Evolutionary conservation across 2,329 filamentous ascomycete species (phyloP).

Genomic region (Clarireedia sp.): DNA sequence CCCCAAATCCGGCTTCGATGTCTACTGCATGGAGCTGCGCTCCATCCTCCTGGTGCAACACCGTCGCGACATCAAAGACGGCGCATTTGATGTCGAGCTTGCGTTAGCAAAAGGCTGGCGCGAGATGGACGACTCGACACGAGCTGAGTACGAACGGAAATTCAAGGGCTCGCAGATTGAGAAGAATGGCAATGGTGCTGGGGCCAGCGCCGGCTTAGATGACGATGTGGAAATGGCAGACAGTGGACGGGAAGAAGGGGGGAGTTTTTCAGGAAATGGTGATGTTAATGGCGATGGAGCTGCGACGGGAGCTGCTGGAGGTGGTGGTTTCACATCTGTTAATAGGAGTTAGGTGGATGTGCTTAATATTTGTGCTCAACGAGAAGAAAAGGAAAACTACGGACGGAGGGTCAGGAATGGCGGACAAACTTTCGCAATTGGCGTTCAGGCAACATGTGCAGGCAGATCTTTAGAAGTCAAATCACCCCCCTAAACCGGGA

Average conservation of each 20-base stretch:
- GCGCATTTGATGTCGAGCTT: slow-evolving; percentile 24
- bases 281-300: slow-evolving; percentile 9
- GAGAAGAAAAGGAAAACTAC: background rate
- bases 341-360: slow-evolving; percentile 16
- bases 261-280: slow-evolving; percentile 6
- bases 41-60: slow-evolving; percentile 19
- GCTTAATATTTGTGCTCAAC: background rate
- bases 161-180: background rate
- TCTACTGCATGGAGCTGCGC: slow-evolving; percentile 25
- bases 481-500: no score
- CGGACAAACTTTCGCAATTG: no score
- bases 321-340: slow-evolving; percentile 27
- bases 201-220: slow-evolving; percentile 16
- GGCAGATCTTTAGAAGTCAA: no score
- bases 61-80: slow-evolving; percentile 21
- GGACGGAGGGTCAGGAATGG: background rate
- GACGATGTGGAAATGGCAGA: slow-evolving; percentile 29
- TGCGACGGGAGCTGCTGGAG: slow-evolving; percentile 10
- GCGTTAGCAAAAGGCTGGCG: slow-evolving; percentile 25
- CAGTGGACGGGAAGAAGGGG: slow-evolving; percentile 24
- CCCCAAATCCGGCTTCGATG: slow-evolving; percentile 24
- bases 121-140: slow-evolving; percentile 10
- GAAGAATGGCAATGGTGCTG: background rate
- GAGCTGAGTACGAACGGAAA: background rate
- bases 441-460: no score